Evolutionary conservation across 768 basidiomycete genomes (phyloP), one percentile per base, ranked within the genome.

Genomic region (Boletus insuetus): DNA sequence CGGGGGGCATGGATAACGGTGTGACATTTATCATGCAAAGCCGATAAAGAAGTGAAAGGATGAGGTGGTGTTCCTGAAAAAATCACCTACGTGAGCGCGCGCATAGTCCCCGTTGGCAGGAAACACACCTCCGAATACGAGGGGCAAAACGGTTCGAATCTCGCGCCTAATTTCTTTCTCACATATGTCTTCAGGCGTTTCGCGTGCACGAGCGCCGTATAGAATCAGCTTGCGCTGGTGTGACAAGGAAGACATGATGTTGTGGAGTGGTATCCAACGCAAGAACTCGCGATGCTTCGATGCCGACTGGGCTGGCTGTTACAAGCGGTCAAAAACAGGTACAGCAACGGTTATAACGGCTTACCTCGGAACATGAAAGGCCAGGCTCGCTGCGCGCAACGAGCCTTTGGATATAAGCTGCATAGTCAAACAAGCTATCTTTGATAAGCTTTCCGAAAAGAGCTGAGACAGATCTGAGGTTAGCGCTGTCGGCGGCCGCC

Each of bases 301-400:
- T 12, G 61, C 52, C 16, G 56, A 48, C n/a, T 53, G 44, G 11
- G 16, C 32, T 11, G 63, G 60, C 55, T 61, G 40, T 51, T 26
- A 34, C 3, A 46, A 11, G 4, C 16, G 1, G 46, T 60, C 51
- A 58, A 31, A 40, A 26, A 9, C n/a, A 45, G 32, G 12, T 14
- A 46, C 19, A 35, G 22, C 3, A 10, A 1, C 5, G 12, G 35
- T 22, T 10, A 16, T 10, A 8, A 34, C 11, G 17, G 48, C 78
- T 34, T 61, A 86, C 87, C 69, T 85, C 80, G n/a, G 70, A 68
- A 58, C 67, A 76, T 5, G 79, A 78, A 35, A 91, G 68, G 9
- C 84, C 87, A 0, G 70, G 61, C 66, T 92, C 91, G 9, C 88
- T 85, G 17, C 91, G 81, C 5, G 90, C 89, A 51, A 94, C 83